phyloP scores from a whole-genome alignment of 192 early-diverging fungal genomes.

The Coemansia nantahalensis region DNA sequence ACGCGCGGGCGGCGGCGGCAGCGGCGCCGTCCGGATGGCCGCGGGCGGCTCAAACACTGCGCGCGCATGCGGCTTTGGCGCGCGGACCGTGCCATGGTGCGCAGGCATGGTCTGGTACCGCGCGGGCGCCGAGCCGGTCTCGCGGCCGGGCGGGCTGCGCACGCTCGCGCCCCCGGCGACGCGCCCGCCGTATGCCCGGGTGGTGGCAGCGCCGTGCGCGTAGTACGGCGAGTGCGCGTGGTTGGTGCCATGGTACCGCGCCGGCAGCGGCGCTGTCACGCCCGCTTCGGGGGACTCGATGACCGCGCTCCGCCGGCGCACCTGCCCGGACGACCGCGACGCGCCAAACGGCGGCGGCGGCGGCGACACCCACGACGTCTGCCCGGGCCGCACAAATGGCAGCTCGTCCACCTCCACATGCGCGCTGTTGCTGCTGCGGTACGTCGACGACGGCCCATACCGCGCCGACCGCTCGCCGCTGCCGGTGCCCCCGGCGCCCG shows the following conservation, averaged over 20 bases:
- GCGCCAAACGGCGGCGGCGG: neutral
- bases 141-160: neutral
- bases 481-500: neutral
- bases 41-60: too few species aligned
- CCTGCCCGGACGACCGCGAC: neutral
- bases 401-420: conserved; percentile 48
- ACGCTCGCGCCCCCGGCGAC: neutral
- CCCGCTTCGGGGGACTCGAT: conserved; percentile 18
- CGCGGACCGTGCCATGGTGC: too few species aligned
- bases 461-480: conserved; percentile 18
- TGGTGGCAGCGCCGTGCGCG: conserved; percentile 28
- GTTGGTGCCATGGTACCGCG: conserved; percentile 45
- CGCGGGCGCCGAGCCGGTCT: too few species aligned
- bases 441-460: conserved; percentile 18
- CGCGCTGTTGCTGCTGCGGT: conserved; percentile 43
- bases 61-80: too few species aligned
- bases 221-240: conserved; percentile 50
- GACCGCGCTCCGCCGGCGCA: conserved; percentile 31
- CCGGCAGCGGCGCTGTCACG: conserved; percentile 10
- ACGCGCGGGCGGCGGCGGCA: too few species aligned
- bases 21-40: too few species aligned
- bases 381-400: conserved; percentile 34
- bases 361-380: conserved; percentile 9
- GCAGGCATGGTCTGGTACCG: too few species aligned
- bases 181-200: conserved; percentile 5